phyloP scores from a whole-genome alignment of 345 rosid genomes.

The Turritis glabra region DNA sequence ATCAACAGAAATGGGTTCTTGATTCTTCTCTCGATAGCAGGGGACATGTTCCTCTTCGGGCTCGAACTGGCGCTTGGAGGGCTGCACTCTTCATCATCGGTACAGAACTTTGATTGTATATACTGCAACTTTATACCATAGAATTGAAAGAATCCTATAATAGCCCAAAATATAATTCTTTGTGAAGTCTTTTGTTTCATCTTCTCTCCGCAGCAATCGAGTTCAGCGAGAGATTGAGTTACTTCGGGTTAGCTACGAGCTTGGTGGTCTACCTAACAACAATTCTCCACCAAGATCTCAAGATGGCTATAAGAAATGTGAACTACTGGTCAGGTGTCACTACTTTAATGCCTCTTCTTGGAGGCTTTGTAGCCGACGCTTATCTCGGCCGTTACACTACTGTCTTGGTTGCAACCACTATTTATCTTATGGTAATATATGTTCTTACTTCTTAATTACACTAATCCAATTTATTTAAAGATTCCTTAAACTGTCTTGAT shows the following conservation, averaged over 20 bases:
- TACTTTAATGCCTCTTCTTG: constrained; percentile 87
- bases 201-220: constrained; percentile 64
- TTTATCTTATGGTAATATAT: constrained; percentile 64
- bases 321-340: constrained; percentile 95
- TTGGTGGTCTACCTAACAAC: constrained; percentile 76
- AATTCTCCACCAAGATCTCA: constrained; percentile 82
- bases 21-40: constrained; percentile 65
- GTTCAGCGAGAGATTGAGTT: constrained; percentile 89
- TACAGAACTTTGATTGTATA: constrained; percentile 7
- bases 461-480: not conserved
- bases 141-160: constrained; percentile 2
- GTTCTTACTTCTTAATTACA: not conserved
- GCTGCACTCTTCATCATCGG: constrained; percentile 75
- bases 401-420: constrained; percentile 53
- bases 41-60: constrained; percentile 58
- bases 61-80: constrained; percentile 73
- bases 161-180: not conserved
- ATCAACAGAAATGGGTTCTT: constrained; percentile 60
- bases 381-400: constrained; percentile 75
- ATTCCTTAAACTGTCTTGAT: not conserved
- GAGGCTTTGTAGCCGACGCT: constrained; percentile 94
- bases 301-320: constrained; percentile 72
- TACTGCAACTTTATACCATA: not conserved
- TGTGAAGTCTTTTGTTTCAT: constrained; percentile 9
- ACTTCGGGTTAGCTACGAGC: constrained; percentile 85